Conservation (phyloP, 345 rosid species). For the Salix suchowensis region DNA sequence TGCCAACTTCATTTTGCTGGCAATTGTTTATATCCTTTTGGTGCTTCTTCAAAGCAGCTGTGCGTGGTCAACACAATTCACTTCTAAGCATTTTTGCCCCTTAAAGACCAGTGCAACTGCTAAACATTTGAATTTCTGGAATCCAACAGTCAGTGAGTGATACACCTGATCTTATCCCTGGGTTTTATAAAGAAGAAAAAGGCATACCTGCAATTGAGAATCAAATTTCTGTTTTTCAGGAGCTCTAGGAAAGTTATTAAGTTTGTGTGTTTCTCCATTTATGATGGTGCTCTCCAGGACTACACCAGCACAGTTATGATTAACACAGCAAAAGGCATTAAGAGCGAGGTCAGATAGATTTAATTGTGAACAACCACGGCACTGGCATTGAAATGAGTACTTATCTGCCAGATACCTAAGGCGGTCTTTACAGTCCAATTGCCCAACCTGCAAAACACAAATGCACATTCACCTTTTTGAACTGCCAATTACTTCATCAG, state of each 20-base stretch:
- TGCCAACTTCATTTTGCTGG: too few species aligned
- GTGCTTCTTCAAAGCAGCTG: not conserved
- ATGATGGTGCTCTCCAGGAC: conserved; percentile 43
- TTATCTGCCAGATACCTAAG: conserved; percentile 61
- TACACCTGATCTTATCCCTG: not conserved
- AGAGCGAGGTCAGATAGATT: conserved; percentile 64
- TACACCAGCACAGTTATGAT: conserved; percentile 54
- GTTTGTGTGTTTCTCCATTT: conserved; percentile 38
- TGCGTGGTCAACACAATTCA: not conserved
- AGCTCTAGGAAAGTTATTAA: conserved; percentile 19
- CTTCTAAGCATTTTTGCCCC: not conserved
- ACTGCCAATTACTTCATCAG: not conserved
- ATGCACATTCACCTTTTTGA: not conserved
- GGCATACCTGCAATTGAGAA: conserved; percentile 41
- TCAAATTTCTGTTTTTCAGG: conserved; percentile 17
- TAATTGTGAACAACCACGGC: conserved; percentile 61
- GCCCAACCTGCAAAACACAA: conserved; percentile 60
- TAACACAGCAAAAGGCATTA: conserved; percentile 58
- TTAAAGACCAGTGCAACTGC: not conserved
- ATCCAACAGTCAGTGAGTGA: not conserved
- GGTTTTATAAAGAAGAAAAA: not conserved
- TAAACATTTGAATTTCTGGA: not conserved
- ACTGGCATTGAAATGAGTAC: conserved; percentile 64
- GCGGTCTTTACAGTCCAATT: conserved; percentile 66
- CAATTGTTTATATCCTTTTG: too few species aligned